These are phyloP conservation scores for Mimosa bimucronata DNA, from an alignment of 306 rosid species.

Conservation along the genomic window DNA sequence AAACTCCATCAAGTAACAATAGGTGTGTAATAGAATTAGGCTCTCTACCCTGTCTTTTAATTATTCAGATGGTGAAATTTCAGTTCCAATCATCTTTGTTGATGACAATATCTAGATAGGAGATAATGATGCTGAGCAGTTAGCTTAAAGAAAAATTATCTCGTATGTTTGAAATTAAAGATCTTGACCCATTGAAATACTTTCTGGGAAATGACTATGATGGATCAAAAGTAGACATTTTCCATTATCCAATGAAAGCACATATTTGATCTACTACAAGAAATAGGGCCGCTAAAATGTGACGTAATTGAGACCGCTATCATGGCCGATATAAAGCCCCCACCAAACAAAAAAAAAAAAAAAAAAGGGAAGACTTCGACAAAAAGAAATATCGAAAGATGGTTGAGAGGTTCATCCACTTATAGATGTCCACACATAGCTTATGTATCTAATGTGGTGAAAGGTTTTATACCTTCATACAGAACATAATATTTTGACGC, in stretches of 20 bases:
- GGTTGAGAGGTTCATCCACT: neutral
- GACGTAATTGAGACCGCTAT: no score
- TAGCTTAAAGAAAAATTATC: neutral
- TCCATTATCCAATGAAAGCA: neutral
- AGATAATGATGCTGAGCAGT: neutral
- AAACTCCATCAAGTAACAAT: neutral
- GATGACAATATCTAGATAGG: neutral
- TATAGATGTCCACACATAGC: neutral
- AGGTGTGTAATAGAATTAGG: neutral
- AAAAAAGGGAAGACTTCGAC: neutral
- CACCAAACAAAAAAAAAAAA: neutral
- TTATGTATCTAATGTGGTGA: neutral
- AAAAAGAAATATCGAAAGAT: neutral
- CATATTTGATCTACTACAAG: neutral
- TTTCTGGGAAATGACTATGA: neutral
- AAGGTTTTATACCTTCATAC: neutral
- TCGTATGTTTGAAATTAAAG: neutral
- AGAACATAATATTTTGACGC: neutral
- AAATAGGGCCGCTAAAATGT: no score
- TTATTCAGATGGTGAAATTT: neutral
- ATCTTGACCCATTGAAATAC: neutral
- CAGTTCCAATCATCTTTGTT: neutral
- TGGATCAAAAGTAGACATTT: neutral
- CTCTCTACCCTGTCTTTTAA: neutral
- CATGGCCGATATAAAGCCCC: neutral